phyloP scores from a whole-genome alignment of 352 stramenopile species.

The Phytophthora aleatoria region DNA sequence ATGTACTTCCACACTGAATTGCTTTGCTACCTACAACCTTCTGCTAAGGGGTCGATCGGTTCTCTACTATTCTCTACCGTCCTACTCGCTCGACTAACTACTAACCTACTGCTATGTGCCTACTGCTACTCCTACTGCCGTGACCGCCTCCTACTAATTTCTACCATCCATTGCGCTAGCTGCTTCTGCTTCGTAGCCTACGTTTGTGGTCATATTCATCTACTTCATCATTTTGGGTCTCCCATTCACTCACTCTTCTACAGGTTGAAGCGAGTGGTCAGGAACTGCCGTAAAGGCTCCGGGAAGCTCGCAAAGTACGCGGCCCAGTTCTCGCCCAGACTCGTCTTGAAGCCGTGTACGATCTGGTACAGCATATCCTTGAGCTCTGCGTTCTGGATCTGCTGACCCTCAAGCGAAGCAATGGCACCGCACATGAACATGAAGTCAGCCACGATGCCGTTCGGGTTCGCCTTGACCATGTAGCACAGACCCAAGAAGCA shows the following conservation, averaged over 20 bases:
- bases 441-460: slow-evolving; percentile 86
- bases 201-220: slow-evolving; percentile 27
- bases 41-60: slow-evolving; percentile 27
- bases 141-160: slow-evolving; percentile 39
- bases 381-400: slow-evolving; percentile 77
- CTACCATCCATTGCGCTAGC: slow-evolving; percentile 15
- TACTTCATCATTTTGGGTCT: slow-evolving; percentile 17
- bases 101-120: slow-evolving; percentile 43
- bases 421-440: slow-evolving; percentile 92
- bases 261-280: slow-evolving; percentile 83
- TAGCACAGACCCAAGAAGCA: slow-evolving; percentile 91
- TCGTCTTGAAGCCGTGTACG: slow-evolving; percentile 89
- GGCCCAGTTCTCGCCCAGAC: slow-evolving; percentile 85
- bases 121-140: slow-evolving; percentile 51
- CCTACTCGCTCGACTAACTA: slow-evolving; percentile 39
- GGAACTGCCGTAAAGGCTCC: slow-evolving; percentile 78
- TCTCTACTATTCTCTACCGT: slow-evolving; percentile 40
- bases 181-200: slow-evolving; percentile 26
- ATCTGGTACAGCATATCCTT: slow-evolving; percentile 90
- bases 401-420: slow-evolving; percentile 82
- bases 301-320: slow-evolving; percentile 88
- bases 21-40: slow-evolving; percentile 38
- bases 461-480: slow-evolving; percentile 91
- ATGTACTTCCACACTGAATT: slow-evolving; percentile 27
- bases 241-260: slow-evolving; percentile 40